Evolutionary conservation across 2,329 filamentous ascomycete genomes (phyloP).

Genomic region (Teratosphaeria zuluensis): DNA sequence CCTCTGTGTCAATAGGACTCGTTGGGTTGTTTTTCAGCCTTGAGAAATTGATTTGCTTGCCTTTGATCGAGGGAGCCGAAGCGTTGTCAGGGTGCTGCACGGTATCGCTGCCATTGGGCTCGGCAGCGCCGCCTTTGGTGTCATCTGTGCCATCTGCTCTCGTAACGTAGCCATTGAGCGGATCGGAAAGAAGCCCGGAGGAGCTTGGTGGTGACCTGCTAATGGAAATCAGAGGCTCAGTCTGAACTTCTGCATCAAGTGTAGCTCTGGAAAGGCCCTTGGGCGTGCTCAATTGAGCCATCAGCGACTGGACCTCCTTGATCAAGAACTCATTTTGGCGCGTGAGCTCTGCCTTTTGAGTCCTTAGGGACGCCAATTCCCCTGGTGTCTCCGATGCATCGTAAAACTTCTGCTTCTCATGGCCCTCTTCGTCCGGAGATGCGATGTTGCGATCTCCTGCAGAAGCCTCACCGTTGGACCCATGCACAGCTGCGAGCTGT

Average conservation of each 20-base stretch:
- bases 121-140: neutral
- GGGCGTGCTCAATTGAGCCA: slow-evolving; percentile 9
- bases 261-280: neutral
- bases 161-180: neutral
- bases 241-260: slow-evolving; percentile 15
- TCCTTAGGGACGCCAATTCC: neutral
- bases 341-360: slow-evolving; percentile 19
- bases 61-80: slow-evolving; percentile 1
- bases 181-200: neutral
- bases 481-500: slow-evolving; percentile 6
- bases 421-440: neutral
- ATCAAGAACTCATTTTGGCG: slow-evolving; percentile 20
- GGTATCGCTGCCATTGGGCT: neutral
- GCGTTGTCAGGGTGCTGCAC: slow-evolving; percentile 1
- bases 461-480: neutral
- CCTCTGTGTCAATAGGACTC: neutral
- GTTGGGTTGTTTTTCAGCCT: neutral
- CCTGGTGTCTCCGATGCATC: neutral
- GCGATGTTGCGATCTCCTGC: neutral
- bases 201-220: neutral
- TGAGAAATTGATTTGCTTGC: neutral
- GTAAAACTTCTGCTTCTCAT: neutral
- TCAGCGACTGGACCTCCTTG: slow-evolving; percentile 19
- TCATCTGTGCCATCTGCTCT: neutral
- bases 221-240: slow-evolving; percentile 1